These are phyloP conservation scores for Kalmusia sp. DNA, from an alignment of 2,329 filamentous ascomycete genomes.

Conservation along the genomic window DNA sequence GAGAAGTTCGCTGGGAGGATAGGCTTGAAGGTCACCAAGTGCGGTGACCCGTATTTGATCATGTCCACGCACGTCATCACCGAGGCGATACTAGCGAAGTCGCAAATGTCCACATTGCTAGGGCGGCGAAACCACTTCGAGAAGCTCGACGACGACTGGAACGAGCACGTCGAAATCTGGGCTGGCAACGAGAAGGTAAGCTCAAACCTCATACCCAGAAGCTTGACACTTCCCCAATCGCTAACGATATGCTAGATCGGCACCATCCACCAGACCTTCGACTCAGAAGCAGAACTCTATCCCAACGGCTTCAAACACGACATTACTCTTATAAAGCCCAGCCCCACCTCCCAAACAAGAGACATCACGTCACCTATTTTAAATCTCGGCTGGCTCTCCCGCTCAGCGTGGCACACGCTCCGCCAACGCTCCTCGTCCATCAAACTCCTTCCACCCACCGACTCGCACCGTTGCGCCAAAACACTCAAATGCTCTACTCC, in stretches of 20 bases:
- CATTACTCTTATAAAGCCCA: conserved; percentile 21
- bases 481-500: conserved; percentile 14
- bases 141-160: conserved; percentile 24
- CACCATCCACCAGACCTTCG: conserved; percentile 22
- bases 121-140: conserved; percentile 11
- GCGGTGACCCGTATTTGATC: conserved; percentile 17
- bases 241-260: conserved; percentile 17
- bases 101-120: conserved; percentile 14
- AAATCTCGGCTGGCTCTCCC: conserved; percentile 24
- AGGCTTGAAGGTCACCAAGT: conserved; percentile 19
- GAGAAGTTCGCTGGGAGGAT: conserved; percentile 25
- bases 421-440: conserved; percentile 18
- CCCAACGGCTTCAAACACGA: conserved; percentile 27
- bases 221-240: too few species aligned
- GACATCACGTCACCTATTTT: conserved; percentile 17
- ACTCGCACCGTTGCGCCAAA: conserved; percentile 15
- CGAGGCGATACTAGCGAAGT: conserved; percentile 26
- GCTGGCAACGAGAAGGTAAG: conserved; percentile 24
- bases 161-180: conserved; percentile 27
- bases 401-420: conserved; percentile 16
- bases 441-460: conserved; percentile 21
- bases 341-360: neutral
- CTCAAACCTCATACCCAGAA: neutral
- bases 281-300: conserved; percentile 20
- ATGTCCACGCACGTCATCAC: conserved; percentile 32